Percentiles rank a stretch among this genome's conserved stretches.
phyloP scores from a whole-genome alignment of 2,329 filamentous ascomycete species.

The Phialophora macrospora region DNA sequence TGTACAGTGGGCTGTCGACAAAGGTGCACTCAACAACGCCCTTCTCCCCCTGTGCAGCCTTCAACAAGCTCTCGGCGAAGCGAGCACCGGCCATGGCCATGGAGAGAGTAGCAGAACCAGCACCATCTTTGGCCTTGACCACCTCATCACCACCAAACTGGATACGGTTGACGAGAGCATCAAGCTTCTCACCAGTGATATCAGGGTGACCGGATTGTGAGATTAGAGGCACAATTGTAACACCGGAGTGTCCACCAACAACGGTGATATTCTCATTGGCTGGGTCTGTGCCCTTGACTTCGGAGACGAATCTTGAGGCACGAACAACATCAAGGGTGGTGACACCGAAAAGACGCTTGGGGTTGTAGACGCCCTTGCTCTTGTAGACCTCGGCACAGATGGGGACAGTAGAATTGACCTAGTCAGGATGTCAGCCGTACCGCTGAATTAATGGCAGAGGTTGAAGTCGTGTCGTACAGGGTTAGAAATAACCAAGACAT shows the following conservation, averaged over 20 bases:
- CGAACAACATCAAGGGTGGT: conserved; percentile 99
- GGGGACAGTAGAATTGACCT: conserved; percentile 98
- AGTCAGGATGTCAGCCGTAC: background rate
- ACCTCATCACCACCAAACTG: conserved; percentile 99
- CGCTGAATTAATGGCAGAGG: conserved; percentile 17
- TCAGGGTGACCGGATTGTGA: conserved; percentile 88
- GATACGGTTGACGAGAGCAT: conserved; percentile 83
- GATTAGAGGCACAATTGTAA: conserved; percentile 97
- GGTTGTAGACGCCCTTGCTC: conserved; percentile 93
- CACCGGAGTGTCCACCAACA: conserved; percentile 94
- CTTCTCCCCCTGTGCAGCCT: conserved; percentile 90
- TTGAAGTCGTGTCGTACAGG: conserved; percentile 61
- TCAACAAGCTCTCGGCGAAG: conserved; percentile 89
- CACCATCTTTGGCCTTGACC: conserved; percentile 91
- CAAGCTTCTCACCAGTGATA: conserved; percentile 75
- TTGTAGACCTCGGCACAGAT: conserved; percentile 98
- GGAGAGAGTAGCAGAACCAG: conserved; percentile 82
- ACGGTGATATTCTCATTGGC: conserved; percentile 93
- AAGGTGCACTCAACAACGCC: conserved; percentile 95
- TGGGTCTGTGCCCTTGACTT: conserved; percentile 90
- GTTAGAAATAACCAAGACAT: conserved; percentile 97
- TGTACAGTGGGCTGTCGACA: conserved; percentile 95
- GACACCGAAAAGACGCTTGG: conserved; percentile 98
- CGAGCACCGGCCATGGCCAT: conserved; percentile 95
- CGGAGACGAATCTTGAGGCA: conserved; percentile 94